Evolutionary conservation across 306 rosid genomes (phyloP).

Genomic region (Cotoneaster glaucophyllus): DNA sequence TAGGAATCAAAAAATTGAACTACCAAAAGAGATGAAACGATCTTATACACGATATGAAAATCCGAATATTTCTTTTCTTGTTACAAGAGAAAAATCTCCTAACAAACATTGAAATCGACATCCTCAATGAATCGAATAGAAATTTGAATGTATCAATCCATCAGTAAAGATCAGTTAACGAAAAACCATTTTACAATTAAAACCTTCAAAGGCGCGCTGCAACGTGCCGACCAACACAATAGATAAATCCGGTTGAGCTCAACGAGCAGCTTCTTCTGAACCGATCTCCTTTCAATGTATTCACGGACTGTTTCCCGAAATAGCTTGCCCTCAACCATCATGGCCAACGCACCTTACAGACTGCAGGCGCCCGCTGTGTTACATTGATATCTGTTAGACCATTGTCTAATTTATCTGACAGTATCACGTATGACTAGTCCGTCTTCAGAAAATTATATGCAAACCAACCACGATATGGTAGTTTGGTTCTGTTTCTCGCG

Average conservation of each 20-base stretch:
- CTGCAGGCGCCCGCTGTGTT: not conserved
- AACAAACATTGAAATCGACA: not conserved
- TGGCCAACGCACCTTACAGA: not conserved
- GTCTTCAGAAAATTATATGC: not conserved
- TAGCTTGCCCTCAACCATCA: not conserved
- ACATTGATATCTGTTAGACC: conserved; percentile 3
- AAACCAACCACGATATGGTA: conserved; percentile 2
- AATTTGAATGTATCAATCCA: not conserved
- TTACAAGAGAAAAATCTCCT: too few species aligned
- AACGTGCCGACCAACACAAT: not conserved
- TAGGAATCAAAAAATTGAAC: not conserved
- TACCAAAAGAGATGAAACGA: not conserved
- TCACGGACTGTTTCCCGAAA: not conserved
- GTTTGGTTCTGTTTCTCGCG: conserved; percentile 11
- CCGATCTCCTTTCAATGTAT: not conserved
- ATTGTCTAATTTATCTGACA: not conserved
- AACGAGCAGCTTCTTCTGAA: not conserved
- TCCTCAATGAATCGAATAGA: not conserved
- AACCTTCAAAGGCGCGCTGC: not conserved
- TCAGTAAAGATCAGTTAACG: not conserved
- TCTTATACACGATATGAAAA: not conserved
- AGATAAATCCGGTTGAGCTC: not conserved
- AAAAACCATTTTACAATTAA: not conserved
- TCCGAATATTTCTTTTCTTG: too few species aligned
- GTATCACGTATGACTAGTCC: not conserved